Evolutionary conservation across 192 early-diverging fungal species (phyloP).

Genomic region (Lobosporangium transversale): DNA sequence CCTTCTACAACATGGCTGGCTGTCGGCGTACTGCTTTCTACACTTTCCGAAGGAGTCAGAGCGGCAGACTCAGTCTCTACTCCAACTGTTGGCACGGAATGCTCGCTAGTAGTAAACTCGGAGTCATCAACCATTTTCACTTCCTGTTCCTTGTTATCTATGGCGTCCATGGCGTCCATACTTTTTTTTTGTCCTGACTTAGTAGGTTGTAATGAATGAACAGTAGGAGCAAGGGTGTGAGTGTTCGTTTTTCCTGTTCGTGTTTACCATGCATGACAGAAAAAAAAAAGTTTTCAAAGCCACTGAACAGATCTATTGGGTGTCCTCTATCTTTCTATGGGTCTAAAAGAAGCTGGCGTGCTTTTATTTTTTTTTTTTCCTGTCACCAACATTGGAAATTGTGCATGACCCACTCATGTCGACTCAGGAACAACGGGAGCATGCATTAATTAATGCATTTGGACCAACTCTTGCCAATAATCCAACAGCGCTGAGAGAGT

Average conservation of each 20-base stretch:
- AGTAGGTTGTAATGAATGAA: background rate
- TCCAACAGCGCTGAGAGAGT: conserved; percentile 19
- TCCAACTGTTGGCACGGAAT: background rate
- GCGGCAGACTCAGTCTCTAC: conserved; percentile 1
- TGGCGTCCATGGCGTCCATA: background rate
- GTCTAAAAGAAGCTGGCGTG: too few relatives aligned
- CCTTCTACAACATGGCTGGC: background rate
- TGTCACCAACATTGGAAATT: background rate
- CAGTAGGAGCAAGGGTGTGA: background rate
- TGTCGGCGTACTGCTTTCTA: conserved; percentile 8
- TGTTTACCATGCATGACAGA: background rate
- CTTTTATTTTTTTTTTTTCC: too few relatives aligned
- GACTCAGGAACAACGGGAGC: conserved; percentile 1
- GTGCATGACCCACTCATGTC: background rate
- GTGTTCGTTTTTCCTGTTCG: background rate
- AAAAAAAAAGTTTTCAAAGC: background rate
- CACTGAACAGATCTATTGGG: too few relatives aligned
- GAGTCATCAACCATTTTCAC: too few relatives aligned
- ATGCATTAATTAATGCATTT: conserved; percentile 13
- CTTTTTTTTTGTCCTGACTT: background rate
- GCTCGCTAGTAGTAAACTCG: too few relatives aligned
- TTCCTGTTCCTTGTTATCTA: background rate
- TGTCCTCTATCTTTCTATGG: too few relatives aligned
- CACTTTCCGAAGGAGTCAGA: conserved; percentile 11
- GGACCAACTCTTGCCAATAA: conserved; percentile 15